Conservation (phyloP, 495 filamentous ascomycete species). For the Hyphodiscus hymeniophilus region DNA sequence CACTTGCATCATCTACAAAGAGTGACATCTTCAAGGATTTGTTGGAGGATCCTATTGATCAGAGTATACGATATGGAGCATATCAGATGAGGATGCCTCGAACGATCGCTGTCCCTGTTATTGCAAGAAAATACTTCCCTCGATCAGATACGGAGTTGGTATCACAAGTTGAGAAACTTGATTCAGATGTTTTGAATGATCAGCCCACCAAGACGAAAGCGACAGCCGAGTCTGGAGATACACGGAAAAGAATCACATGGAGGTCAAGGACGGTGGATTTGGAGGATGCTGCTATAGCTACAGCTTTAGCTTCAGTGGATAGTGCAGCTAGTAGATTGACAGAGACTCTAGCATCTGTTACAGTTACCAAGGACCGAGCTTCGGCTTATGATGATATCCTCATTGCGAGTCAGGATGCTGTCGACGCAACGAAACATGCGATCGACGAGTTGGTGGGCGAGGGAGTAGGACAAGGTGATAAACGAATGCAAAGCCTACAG, state of each 20-base stretch:
- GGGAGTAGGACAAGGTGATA: conserved; percentile 75
- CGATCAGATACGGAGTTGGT: conserved; percentile 53
- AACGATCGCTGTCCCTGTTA: conserved; percentile 66
- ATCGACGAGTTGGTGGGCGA: conserved; percentile 84
- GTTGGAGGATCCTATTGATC: conserved; percentile 77
- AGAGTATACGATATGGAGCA: conserved; percentile 87
- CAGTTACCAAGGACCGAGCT: conserved; percentile 49
- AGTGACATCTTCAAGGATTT: conserved; percentile 78
- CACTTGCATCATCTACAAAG: conserved; percentile 49
- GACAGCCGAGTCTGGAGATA: conserved; percentile 42
- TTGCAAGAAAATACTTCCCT: conserved; percentile 70
- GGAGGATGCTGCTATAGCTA: conserved; percentile 86
- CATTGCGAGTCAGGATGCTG: conserved; percentile 84
- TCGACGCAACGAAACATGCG: conserved; percentile 84
- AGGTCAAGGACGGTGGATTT: conserved; percentile 78
- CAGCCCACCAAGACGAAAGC: conserved; percentile 45
- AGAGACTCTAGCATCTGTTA: conserved; percentile 53
- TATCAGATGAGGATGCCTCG: conserved; percentile 83
- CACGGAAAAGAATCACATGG: conserved; percentile 79
- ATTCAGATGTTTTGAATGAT: conserved; percentile 61
- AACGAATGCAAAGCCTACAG: conserved; percentile 84
- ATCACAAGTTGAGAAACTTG: conserved; percentile 58
- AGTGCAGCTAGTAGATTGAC: conserved; percentile 45
- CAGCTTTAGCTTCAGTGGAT: conserved; percentile 50
- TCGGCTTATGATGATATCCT: conserved; percentile 89